phyloP scores from a whole-genome alignment of 2,329 filamentous ascomycete genomes.

The Huntiella abstrusa region DNA sequence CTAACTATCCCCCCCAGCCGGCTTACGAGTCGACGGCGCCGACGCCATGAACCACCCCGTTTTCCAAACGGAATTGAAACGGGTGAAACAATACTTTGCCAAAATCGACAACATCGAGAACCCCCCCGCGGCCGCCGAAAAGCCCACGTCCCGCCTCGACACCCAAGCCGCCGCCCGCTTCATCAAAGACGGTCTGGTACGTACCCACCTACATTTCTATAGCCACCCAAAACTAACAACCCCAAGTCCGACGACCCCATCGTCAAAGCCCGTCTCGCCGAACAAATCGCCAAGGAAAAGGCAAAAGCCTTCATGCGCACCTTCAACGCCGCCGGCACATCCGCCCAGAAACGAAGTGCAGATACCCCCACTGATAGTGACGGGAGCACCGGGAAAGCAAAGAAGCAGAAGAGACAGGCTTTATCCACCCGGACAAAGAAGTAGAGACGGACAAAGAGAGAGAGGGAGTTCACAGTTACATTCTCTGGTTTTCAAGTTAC shows the following conservation, averaged over 20 bases:
- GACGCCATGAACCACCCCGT: conserved; percentile 73
- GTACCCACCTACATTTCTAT: too few species aligned
- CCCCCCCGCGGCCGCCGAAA: conserved; percentile 20
- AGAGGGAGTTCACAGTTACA: not conserved
- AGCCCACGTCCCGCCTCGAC: conserved; percentile 37
- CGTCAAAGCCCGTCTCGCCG: conserved; percentile 31
- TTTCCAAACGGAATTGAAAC: conserved; percentile 57
- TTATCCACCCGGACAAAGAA: conserved; percentile 2
- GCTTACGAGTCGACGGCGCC: conserved; percentile 58
- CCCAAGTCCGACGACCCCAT: conserved; percentile 30
- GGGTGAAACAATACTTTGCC: conserved; percentile 77
- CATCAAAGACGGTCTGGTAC: conserved; percentile 60
- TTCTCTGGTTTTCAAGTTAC: not conserved
- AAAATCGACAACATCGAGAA: conserved; percentile 71
- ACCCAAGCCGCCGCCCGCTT: conserved; percentile 65
- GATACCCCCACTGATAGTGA: too few species aligned
- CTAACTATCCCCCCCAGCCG: conserved; percentile 24
- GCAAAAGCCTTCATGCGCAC: conserved; percentile 32
- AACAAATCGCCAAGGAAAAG: conserved; percentile 37
- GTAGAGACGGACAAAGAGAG: too few species aligned
- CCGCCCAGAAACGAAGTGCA: not conserved
- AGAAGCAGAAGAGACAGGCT: conserved; percentile 8
- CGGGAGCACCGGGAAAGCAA: conserved; percentile 1
- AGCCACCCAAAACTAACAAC: not conserved
- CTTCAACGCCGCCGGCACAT: conserved; percentile 14